A percentile compares a stretch with the other conserved stretches of the same genome.
Conservation (phyloP, 768 basidiomycete genomes). For the Rhizopogon salebrosus region DNA sequence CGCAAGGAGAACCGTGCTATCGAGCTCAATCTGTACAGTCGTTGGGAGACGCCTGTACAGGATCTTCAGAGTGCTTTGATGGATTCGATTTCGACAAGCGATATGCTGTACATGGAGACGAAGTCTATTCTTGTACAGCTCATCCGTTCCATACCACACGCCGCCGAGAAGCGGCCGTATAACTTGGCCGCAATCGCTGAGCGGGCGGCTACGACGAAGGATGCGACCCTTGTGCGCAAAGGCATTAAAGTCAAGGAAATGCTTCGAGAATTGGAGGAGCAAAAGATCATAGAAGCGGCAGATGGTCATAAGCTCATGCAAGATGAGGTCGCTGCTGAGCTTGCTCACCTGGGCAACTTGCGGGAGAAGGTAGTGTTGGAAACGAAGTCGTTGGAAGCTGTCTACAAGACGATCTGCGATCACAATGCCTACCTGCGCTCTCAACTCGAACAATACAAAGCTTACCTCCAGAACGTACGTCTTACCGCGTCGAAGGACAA, state of each 20-base stretch:
- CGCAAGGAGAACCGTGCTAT: slow-evolving; percentile 96
- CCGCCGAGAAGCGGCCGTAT: slow-evolving; percentile 82
- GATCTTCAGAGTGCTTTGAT: slow-evolving; percentile 95
- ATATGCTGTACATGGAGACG: slow-evolving; percentile 99
- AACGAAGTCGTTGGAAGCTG: slow-evolving; percentile 88
- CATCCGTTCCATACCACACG: slow-evolving; percentile 87
- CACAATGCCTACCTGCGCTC: slow-evolving; percentile 96
- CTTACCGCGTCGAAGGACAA: slow-evolving; percentile 85
- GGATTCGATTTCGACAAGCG: slow-evolving; percentile 94
- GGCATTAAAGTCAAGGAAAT: slow-evolving; percentile 99
- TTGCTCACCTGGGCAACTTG: slow-evolving; percentile 93
- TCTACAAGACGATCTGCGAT: slow-evolving; percentile 99
- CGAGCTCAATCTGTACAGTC: slow-evolving; percentile 88
- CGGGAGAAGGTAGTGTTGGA: slow-evolving; percentile 93
- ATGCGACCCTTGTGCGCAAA: slow-evolving; percentile 89
- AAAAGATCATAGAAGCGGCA: slow-evolving; percentile 71
- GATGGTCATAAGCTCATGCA: slow-evolving; percentile 96
- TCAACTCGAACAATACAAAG: slow-evolving; percentile 99
- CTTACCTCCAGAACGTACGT: slow-evolving; percentile 96
- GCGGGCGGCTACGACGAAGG: slow-evolving; percentile 94
- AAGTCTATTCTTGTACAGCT: slow-evolving; percentile 99
- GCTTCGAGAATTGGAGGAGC: slow-evolving; percentile 91
- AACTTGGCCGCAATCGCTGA: slow-evolving; percentile 88
- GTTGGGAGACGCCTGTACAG: slow-evolving; percentile 99
- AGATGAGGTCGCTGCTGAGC: slow-evolving; percentile 93